Percentiles rank a stretch among this genome's conserved stretches.
These are phyloP conservation scores for Cryptosporidium ryanae DNA, from an alignment of 169 alveolate genomes.

Conservation along the genomic window DNA sequence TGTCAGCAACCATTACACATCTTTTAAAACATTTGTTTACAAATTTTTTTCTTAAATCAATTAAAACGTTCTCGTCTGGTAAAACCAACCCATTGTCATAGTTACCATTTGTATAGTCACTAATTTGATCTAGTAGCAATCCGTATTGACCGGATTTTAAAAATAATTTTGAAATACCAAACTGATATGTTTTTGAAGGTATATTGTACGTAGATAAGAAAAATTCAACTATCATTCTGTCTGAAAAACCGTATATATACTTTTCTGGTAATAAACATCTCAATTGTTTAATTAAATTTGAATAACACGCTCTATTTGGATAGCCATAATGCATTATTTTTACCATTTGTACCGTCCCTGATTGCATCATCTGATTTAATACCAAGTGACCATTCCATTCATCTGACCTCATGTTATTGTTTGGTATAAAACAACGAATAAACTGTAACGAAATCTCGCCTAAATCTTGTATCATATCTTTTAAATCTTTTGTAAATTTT, in stretches of 20 bases:
- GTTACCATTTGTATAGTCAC: slow-evolving; percentile 51
- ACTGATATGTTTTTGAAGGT: slow-evolving; percentile 59
- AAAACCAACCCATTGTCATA: slow-evolving; percentile 12
- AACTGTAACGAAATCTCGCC: slow-evolving; percentile 77
- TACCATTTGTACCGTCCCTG: slow-evolving; percentile 77
- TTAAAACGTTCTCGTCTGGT: slow-evolving; percentile 41
- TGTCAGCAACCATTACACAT: slow-evolving; percentile 45
- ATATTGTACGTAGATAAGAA: slow-evolving; percentile 53
- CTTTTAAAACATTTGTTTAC: slow-evolving; percentile 36
- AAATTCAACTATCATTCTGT: slow-evolving; percentile 65
- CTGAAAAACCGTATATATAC: slow-evolving; percentile 71
- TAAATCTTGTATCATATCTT: slow-evolving; percentile 76
- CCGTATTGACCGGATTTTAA: slow-evolving; percentile 74
- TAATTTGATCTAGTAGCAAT: slow-evolving; percentile 52
- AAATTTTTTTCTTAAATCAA: slow-evolving; percentile 17
- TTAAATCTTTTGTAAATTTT: slow-evolving; percentile 77
- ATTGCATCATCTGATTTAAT: slow-evolving; percentile 75
- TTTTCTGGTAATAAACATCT: slow-evolving; percentile 55
- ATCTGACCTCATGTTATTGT: slow-evolving; percentile 74
- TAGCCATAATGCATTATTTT: slow-evolving; percentile 78
- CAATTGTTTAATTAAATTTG: slow-evolving; percentile 53
- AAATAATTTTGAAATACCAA: slow-evolving; percentile 67
- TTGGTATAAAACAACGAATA: slow-evolving; percentile 79
- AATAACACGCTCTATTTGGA: slow-evolving; percentile 75
- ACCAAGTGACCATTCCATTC: slow-evolving; percentile 68